Evolutionary conservation across 345 rosid genomes (phyloP), one percentile per base, ranked within the genome.

Genomic region (Reutealis trisperma): DNA sequence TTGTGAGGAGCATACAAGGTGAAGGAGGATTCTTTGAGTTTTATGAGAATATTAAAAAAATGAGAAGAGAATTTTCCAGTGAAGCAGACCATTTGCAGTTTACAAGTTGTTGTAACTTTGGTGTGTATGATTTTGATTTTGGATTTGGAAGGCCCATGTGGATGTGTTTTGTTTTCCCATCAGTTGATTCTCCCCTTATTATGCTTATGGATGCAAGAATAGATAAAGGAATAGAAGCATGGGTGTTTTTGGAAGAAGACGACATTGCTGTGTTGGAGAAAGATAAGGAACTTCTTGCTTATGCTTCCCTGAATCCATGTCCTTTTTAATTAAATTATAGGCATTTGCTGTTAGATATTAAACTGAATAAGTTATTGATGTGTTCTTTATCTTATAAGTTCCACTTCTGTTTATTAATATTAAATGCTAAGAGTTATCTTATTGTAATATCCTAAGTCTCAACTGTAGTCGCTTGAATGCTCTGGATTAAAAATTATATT

Each of bases 111-210:
- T 71, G 76, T 44, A 76, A 71, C 16, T 13, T 76, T 14, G 83
- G 81, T 1, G 22, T 74, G 1, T 78, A 75, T 62, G 81, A 83
- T 25, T 30, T 80, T 66, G 81, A 78, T 52, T 80, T 85, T 22
- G 83, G 85, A 55, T 72, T 77, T 78, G 84, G 84, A 32, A 82
- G 72, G 77, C 84, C 81, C 2, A 25, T 10, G 5, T 78, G 83
- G 86, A 67, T 19, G 25, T 21, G 59, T 69, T 49, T 8, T 49
- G 5, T 47, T 22, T 41, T 32, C 27, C 34, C 37, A 24, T 30
- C 27, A 15, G 41, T 0, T 22, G 25, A 51, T 51, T 51, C 12
- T 25, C 18, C 8, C 15, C 2, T 49, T 6, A 6, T 69, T 8
- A 34, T 69, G 22, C 72, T 69, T 49, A 49, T 49, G 58, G 72